Conservation (phyloP, 2,329 filamentous ascomycete genomes). For the Drechslerella coelobrocha region DNA sequence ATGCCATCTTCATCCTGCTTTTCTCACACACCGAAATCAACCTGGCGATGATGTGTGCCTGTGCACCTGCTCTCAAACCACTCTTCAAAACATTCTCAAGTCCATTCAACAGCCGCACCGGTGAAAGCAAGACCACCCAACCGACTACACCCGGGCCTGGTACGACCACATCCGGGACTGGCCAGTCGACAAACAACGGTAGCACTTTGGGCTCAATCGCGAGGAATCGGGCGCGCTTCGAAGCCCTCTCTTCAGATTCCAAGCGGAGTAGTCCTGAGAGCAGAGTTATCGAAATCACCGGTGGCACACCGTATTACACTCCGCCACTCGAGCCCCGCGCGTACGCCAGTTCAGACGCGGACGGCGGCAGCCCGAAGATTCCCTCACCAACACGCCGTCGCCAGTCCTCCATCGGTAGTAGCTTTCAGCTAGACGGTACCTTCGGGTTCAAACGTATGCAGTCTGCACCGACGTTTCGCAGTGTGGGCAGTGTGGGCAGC, state of each 20-base stretch:
- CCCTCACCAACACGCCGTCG: not conserved
- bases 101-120: slow-evolving; percentile 20
- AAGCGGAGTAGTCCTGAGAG: slow-evolving; percentile 16
- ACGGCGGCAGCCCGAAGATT: not conserved
- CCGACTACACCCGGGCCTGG: slow-evolving; percentile 55
- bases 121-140: not conserved
- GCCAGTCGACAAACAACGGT: too few relatives aligned
- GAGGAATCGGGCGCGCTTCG: slow-evolving; percentile 39
- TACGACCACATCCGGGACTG: not conserved
- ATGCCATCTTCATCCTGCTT: slow-evolving; percentile 47
- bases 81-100: slow-evolving; percentile 39
- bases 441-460: slow-evolving; percentile 19
- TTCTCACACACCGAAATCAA: slow-evolving; percentile 54
- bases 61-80: slow-evolving; percentile 53
- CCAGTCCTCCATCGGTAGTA: not conserved
- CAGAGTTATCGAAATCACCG: slow-evolving; percentile 35
- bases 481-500: not conserved
- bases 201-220: slow-evolving; percentile 11
- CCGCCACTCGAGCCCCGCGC: slow-evolving; percentile 12
- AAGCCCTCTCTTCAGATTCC: not conserved
- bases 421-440: slow-evolving; percentile 35
- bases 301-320: slow-evolving; percentile 42
- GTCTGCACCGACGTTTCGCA: slow-evolving; percentile 13
- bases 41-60: slow-evolving; percentile 52
- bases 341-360: not conserved